Evolutionary conservation across 2,329 filamentous ascomycete species (phyloP).

Genomic region (Hypoxylon sp.): DNA sequence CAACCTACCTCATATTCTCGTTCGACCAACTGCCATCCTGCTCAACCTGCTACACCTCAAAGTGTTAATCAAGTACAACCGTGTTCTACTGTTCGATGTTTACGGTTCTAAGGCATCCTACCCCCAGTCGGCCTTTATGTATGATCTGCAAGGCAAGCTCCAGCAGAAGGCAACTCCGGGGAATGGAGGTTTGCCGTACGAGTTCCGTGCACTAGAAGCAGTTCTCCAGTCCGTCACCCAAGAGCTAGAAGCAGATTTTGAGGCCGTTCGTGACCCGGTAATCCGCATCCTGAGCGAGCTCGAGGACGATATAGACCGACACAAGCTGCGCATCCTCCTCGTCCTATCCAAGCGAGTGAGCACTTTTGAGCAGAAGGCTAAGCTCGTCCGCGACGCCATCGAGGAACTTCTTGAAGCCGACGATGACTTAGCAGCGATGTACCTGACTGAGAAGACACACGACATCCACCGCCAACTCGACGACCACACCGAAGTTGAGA

Average conservation of each 20-base stretch:
- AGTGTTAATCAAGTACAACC: slow-evolving; percentile 93
- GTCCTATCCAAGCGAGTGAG: slow-evolving; percentile 96
- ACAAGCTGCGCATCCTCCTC: slow-evolving; percentile 90
- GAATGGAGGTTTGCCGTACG: slow-evolving; percentile 84
- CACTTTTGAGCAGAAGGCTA: slow-evolving; percentile 97
- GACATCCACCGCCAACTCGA: slow-evolving; percentile 80
- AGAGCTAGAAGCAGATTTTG: slow-evolving; percentile 93
- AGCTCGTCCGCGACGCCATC: slow-evolving; percentile 92
- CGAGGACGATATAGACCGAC: slow-evolving; percentile 95
- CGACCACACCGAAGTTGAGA: slow-evolving; percentile 96
- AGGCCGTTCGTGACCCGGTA: slow-evolving; percentile 91
- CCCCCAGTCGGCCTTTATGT: slow-evolving; percentile 97
- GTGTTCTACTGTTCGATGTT: slow-evolving; percentile 94
- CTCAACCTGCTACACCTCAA: slow-evolving; percentile 97
- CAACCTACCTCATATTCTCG: slow-evolving; percentile 92
- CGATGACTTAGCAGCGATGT: slow-evolving; percentile 95
- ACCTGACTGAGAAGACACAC: slow-evolving; percentile 87
- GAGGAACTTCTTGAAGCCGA: slow-evolving; percentile 96
- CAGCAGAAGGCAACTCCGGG: slow-evolving; percentile 78
- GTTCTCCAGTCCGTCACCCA: slow-evolving; percentile 94
- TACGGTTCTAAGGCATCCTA: slow-evolving; percentile 96
- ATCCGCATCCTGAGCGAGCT: slow-evolving; percentile 89
- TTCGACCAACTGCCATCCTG: slow-evolving; percentile 91
- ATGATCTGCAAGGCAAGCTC: slow-evolving; percentile 93
- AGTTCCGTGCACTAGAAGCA: slow-evolving; percentile 95